phyloP scores from a whole-genome alignment of 352 stramenopile species.

The Globisporangium camurandrum region DNA sequence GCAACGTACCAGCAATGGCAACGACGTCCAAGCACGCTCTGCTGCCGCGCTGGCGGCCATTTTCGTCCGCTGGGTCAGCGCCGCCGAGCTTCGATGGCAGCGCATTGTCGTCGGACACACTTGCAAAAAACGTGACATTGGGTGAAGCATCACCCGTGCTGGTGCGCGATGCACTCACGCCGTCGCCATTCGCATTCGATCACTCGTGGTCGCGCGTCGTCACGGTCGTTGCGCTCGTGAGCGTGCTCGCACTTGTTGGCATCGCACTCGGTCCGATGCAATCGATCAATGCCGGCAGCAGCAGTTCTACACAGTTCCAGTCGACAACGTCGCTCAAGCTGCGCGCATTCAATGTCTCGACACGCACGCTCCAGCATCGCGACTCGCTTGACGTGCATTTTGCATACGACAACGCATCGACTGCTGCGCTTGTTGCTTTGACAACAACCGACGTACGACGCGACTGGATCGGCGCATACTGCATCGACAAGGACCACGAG shows the following conservation, averaged over 20 bases:
- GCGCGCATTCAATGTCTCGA: slow-evolving; percentile 21
- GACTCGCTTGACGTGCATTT: slow-evolving; percentile 27
- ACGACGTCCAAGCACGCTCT: no score
- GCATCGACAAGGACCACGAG: slow-evolving; percentile 12
- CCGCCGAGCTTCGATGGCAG: no score
- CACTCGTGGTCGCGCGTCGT: neutral
- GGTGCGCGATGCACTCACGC: no score
- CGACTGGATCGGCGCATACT: slow-evolving; percentile 18
- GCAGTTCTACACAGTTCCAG: slow-evolving; percentile 4
- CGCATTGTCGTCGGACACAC: no score
- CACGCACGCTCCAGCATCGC: slow-evolving; percentile 19
- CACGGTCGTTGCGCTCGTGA: slow-evolving; percentile 7
- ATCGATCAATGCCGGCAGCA: neutral
- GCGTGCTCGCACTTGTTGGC: slow-evolving; percentile 3
- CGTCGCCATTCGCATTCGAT: slow-evolving; percentile 1
- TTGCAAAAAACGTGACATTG: no score
- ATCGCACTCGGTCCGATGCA: slow-evolving; percentile 4
- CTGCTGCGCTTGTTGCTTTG: neutral
- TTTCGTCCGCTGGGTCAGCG: no score
- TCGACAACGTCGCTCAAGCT: slow-evolving; percentile 12
- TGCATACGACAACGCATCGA: slow-evolving; percentile 20
- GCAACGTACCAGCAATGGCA: no score
- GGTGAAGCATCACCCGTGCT: no score
- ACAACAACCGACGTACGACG: neutral
- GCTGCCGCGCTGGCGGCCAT: no score